Conservation (phyloP, 225 moss, liverwort and hornwort species). For the Neckera pumila region DNA sequence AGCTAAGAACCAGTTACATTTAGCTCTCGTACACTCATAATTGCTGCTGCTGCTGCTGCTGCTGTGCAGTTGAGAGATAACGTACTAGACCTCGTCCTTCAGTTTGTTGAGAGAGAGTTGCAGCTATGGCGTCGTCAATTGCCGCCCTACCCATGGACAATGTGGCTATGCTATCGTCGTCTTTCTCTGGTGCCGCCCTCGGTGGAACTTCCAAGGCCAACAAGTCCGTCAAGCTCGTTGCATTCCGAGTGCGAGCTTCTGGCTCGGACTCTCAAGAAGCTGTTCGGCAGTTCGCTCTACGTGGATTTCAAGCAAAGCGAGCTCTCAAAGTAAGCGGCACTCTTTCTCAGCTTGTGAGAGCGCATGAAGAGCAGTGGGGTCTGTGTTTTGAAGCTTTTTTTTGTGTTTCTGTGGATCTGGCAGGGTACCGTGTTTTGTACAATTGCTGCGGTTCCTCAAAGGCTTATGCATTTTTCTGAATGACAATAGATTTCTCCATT, state of each 20-base stretch:
- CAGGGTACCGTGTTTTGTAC: not conserved
- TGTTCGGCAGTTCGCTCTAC: slow-evolving; percentile 58
- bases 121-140: slow-evolving; percentile 34
- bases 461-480: not conserved
- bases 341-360: not conserved
- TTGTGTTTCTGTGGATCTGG: not conserved
- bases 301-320: slow-evolving; percentile 52
- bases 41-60: not conserved
- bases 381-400: not conserved
- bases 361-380: not conserved
- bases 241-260: slow-evolving; percentile 21
- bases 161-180: slow-evolving; percentile 6
- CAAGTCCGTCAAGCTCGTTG: slow-evolving; percentile 9
- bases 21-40: not conserved
- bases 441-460: not conserved
- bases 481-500: not conserved
- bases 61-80: not conserved
- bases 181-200: not conserved
- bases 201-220: not conserved
- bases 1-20: not conserved
- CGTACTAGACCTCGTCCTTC: not conserved
- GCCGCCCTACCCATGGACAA: slow-evolving; percentile 8
- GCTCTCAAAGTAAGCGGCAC: slow-evolving; percentile 55
- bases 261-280: slow-evolving; percentile 35
- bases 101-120: not conserved